Evolutionary conservation across 345 rosid genomes (phyloP), one percentile per base, ranked within the genome.

Genomic region (Geranium brycei): DNA sequence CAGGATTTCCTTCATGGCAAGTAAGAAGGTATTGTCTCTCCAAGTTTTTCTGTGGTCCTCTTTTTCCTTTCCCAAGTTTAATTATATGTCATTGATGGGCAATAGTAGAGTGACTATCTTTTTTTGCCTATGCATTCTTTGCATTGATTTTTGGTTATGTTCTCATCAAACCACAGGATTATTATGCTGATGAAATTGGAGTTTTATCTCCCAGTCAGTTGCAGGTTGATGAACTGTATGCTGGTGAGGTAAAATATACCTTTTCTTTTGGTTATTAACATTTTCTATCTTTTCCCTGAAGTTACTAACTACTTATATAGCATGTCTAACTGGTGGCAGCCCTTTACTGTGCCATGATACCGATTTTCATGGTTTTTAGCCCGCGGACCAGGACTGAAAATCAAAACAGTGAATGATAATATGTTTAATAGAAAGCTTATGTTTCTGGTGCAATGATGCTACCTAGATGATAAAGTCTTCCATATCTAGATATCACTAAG

Each of bases 131-230:
- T 41, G 1, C 18, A 47, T 57, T 16, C 59, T 57, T 60, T n/a
- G 3, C 58, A 17, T 41, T 17, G 57, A 19, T 58, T 57, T 55
- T 31, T 60, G 30, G 59, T 62, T 41, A 53, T 61, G 62, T 62
- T 19, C 5, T 67, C 66, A 28, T 57, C 58, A 67, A 32, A 68
- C 69, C 66, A 71, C 84, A 92, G 99, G 97, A 87, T 70, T 93
- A 89, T 76, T 79, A 64, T 68, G 97, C 86, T 14, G 99, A 93
- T 81, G 99, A 93, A 79, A 77, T 93, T 14, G 99, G 99, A 62
- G 99, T 93, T 71, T 65, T 93, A 53, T 93, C 98, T 71, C 98
- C 98, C 55, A 87, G 76, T 64, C 98, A 92, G 79, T 70, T 92
- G 86, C 89, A 89, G 79, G 96, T 85, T 74, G 85, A 82, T 59